phyloP scores from a whole-genome alignment of 352 stramenopile species.

The Phytophthora rubi region DNA sequence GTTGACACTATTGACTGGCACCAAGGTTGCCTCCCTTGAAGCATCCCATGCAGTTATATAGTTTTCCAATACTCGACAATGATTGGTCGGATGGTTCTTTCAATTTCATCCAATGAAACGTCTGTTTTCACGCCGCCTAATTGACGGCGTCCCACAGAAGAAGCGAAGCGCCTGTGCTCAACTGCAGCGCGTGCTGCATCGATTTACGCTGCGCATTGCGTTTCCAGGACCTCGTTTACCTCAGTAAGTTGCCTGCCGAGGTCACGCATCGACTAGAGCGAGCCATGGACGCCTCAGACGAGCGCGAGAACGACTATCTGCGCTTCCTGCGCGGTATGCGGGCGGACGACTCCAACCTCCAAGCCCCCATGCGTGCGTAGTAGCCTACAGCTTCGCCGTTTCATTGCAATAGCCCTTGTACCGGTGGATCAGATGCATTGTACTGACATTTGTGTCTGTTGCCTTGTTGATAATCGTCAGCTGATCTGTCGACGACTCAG shows the following conservation, averaged over 20 bases:
- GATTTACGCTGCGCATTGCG: neutral
- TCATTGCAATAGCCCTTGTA: conserved; percentile 2
- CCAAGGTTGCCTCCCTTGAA: neutral
- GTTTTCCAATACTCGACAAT: neutral
- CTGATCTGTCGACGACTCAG: conserved; percentile 60
- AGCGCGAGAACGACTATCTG: conserved; percentile 78
- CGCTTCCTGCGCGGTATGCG: conserved; percentile 78
- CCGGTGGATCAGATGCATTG: neutral
- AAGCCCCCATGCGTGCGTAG: conserved; percentile 50
- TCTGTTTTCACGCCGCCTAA: neutral
- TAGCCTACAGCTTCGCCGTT: conserved; percentile 2
- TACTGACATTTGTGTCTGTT: conserved; percentile 3
- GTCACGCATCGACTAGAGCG: neutral
- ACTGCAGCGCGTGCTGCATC: neutral
- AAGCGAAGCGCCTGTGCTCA: conserved; percentile 1
- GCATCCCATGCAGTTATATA: neutral
- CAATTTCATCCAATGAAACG: neutral
- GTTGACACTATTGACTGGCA: conserved; percentile 22
- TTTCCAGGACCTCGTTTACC: neutral
- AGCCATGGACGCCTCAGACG: conserved; percentile 45
- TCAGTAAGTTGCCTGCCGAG: neutral
- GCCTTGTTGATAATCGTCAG: conserved; percentile 29
- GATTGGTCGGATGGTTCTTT: neutral
- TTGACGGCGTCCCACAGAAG: conserved; percentile 7
- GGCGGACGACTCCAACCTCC: conserved; percentile 56